Conservation (phyloP, 306 rosid species). For the Prunus campanulata region DNA sequence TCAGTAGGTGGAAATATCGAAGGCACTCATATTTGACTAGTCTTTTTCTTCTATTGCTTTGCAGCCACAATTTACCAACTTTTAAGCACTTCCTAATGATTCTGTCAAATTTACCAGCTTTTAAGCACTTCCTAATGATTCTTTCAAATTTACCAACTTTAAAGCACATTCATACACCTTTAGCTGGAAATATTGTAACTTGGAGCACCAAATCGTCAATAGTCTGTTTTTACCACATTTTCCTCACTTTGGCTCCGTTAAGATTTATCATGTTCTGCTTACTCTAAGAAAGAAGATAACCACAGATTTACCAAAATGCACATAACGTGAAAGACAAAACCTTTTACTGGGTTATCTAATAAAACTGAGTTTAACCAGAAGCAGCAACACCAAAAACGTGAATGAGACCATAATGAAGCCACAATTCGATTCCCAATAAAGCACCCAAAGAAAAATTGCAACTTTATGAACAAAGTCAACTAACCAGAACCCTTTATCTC, state of each 20-base stretch:
- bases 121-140: background rate
- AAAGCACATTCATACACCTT: background rate
- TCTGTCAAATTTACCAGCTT: background rate
- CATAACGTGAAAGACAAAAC: background rate
- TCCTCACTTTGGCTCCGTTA: background rate
- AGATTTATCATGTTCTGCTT: background rate
- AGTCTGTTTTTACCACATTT: background rate
- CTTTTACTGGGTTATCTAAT: background rate
- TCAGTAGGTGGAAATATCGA: background rate
- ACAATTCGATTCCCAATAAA: background rate
- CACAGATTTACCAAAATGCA: background rate
- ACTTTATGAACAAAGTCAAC: background rate
- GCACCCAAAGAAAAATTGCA: background rate
- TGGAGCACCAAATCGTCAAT: background rate
- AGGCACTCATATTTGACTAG: background rate
- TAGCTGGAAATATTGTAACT: background rate
- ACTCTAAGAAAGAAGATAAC: background rate
- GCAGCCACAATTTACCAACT: background rate
- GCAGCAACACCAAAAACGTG: background rate
- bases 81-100: background rate
- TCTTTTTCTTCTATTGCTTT: background rate
- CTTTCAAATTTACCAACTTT: background rate
- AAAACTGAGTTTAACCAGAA: background rate
- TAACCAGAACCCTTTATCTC: background rate
- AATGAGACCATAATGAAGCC: background rate